Base-by-base conservation (phyloP, 2,329 filamentous ascomycete species). In the Westerdykella aurantiaca region DNA sequence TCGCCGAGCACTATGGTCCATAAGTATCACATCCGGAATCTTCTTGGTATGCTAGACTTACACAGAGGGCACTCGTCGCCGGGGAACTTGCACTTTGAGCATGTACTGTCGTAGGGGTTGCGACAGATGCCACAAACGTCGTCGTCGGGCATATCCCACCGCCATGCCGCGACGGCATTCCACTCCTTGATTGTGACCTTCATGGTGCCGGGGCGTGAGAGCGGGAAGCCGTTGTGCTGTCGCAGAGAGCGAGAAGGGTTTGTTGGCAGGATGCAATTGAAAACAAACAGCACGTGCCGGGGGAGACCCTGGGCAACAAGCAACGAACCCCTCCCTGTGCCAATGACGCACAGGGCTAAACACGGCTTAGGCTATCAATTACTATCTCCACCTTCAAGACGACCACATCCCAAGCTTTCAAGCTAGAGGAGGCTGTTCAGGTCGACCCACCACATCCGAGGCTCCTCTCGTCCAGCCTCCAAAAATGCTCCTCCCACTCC, bases 61-160 rank as follows among this genome's bases (percentile, higher is more conserved):
- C 91, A 77, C 47, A 98, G 76, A 46, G 86, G 86, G 71, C 93
- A 98, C 64, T 96, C 90, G 60, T 98, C 93, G 45, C 93, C 93
- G 12, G 93, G 93, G 64, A 89, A 97, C 76, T 94, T 95, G 82
- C 93, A 98, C 43, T 89, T 94, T 38, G 93, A 90, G 73, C 93
- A 98, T 21, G 93, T 97, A 47, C 90, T 91, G 67, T 98, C 93
- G 65, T 97, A 98, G 61, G 95, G 87, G 50, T 95, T 90, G 65
- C 95, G 91, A 71, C 93, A 98, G 72, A 98, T 98, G 58, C 93
- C 93, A 60, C 93, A 98, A 50, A 97, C 90, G 66, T 98, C 91
- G 71, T 96, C 91, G 59, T 95, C 89, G 18, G 91, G 89, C 61
- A 97, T 87, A 66, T 97, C 88, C 93, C 93, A 98, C 52, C 88